Base-by-base conservation (phyloP, 345 rosid species). In the Eucalyptus microcorys region DNA sequence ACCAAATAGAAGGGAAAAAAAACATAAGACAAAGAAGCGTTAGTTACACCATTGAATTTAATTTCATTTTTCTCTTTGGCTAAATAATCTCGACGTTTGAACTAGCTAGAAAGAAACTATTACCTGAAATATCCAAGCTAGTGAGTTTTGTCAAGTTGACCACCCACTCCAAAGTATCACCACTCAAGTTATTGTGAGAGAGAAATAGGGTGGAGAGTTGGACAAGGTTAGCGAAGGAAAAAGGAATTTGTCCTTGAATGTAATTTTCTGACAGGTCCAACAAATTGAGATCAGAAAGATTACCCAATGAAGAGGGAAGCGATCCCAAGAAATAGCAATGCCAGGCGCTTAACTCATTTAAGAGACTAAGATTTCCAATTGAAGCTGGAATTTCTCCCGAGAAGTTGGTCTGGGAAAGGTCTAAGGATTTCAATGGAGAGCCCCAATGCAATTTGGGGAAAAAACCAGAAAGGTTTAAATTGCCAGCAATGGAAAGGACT, bases 241-340 rank as follows among this genome's bases (percentile, higher is more conserved):
- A 5, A 34, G 91, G 88, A 15, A 89, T 89, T n/a, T 80, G 83
- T 27, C 90, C 90, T 4, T 87, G 87, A 24, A 89, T 37, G 17
- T 87, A 11, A 34, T 89, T 89, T 9, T 4, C 1, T 43, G 45
- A 16, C 19, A 89, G 87, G 27, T 87, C 53, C 30, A 89, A 19
- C 9, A 2, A 1, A 53, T 11, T 71, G 42, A 87, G 34, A 40
- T 88, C 71, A 14, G 89, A 59, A 26, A 84, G 86, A 64, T 88
- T 88, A 14, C 30, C 48, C 9, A 88, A 5, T 32, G 68, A 83
- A 83, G 89, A 37, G 24, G 87, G 89, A 37, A 88, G 43, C n/a
- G 27, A 53, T 53, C 59, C 59, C 2, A 2, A 53, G 59, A 53
- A 53, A 53, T 53, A 22, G 59, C 59, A 53, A 53, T 9, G 0